These are phyloP conservation scores for Kluyveromyces wickerhamii DNA, from an alignment of 805 yeast species.

Conservation along the genomic window DNA sequence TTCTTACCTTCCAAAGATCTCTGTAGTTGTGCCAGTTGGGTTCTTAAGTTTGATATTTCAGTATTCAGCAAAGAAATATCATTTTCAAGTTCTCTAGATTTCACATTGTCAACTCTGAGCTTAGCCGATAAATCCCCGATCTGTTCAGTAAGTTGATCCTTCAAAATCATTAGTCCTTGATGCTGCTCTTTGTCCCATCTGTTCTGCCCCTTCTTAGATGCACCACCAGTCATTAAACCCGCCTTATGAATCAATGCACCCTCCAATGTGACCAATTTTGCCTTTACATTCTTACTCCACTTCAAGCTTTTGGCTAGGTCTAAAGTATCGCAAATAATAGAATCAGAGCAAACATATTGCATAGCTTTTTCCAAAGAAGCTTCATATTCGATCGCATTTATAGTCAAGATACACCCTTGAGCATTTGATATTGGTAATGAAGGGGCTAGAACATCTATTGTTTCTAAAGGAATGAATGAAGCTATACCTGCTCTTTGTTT, in stretches of 20 bases:
- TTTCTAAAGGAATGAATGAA: constrained; percentile 81
- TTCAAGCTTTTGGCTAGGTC: constrained; percentile 61
- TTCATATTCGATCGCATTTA: constrained; percentile 70
- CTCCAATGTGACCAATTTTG: constrained; percentile 69
- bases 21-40: constrained; percentile 36
- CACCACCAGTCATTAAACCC: constrained; percentile 92
- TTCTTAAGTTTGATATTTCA: constrained; percentile 37
- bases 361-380: constrained; percentile 65
- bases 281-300: constrained; percentile 52
- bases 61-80: constrained; percentile 46
- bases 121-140: constrained; percentile 34
- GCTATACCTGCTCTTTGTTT: constrained; percentile 82
- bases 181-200: constrained; percentile 72
- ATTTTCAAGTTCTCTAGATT: constrained; percentile 48
- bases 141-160: constrained; percentile 41
- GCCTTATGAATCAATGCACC: constrained; percentile 81
- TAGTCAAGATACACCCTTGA: constrained; percentile 36
- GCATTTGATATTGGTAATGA: constrained; percentile 15
- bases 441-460: constrained; percentile 65
- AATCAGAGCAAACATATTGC: constrained; percentile 68
- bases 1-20: constrained; percentile 39
- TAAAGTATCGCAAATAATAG: constrained; percentile 69
- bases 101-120: constrained; percentile 44
- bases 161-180: constrained; percentile 42
- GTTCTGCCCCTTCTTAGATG: constrained; percentile 36